Percentiles rank a stretch among this genome's conserved stretches.
Conservation (phyloP, 2,329 filamentous ascomycete species). For the Hymenoscyphus linearis region DNA sequence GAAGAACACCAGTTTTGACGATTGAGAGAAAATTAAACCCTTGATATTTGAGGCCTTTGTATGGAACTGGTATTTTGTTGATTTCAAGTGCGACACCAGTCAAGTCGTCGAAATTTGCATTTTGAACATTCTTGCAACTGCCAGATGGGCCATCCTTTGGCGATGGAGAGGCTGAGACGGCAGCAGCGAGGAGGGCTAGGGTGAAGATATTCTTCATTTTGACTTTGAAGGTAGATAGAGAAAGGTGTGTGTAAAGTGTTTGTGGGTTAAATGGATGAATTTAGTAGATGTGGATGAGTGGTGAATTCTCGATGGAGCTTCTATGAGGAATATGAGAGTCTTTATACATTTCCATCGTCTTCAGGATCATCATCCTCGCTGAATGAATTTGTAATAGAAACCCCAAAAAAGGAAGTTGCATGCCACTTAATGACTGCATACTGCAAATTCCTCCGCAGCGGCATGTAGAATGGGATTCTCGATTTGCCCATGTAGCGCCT, state of each 20-base stretch:
- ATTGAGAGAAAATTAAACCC: not conserved
- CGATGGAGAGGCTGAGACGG: not conserved
- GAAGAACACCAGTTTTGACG: not conserved
- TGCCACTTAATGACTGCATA: too few relatives aligned
- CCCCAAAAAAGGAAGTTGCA: too few relatives aligned
- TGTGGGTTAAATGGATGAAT: too few relatives aligned
- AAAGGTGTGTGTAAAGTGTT: not conserved
- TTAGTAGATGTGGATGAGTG: too few relatives aligned
- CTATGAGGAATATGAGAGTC: too few relatives aligned
- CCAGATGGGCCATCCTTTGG: not conserved
- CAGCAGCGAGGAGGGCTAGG: not conserved
- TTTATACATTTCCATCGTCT: too few relatives aligned
- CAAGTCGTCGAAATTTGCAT: not conserved
- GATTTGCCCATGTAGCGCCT: too few relatives aligned
- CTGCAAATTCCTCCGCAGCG: too few relatives aligned
- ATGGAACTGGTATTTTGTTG: not conserved
- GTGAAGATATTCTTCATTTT: not conserved
- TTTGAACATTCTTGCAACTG: not conserved
- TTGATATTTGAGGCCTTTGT: not conserved
- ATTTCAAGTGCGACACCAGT: not conserved
- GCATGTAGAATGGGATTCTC: too few relatives aligned
- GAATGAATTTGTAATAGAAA: too few relatives aligned
- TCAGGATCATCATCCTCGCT: too few relatives aligned
- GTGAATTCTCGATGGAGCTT: too few relatives aligned
- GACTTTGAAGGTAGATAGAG: not conserved